Evolutionary conservation across 768 basidiomycete genomes (phyloP).

Genomic region (Paxillus ammoniavirescens): DNA sequence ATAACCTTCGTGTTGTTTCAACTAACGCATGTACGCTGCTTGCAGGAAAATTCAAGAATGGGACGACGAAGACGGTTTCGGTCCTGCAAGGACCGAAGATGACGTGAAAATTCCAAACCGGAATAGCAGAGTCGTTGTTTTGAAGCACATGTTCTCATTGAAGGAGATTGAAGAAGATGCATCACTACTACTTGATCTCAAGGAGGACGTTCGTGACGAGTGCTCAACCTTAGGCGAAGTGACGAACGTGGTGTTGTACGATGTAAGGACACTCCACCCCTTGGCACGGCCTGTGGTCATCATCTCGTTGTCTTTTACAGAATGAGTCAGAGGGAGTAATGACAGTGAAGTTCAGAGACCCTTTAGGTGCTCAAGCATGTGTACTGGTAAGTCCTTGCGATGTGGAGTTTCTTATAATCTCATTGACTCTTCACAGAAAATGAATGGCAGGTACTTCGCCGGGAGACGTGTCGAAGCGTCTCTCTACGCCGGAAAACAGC

Average conservation of each 20-base stretch:
- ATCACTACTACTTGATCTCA: constrained; percentile 83
- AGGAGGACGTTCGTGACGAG: constrained; percentile 95
- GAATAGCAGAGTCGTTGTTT: constrained; percentile 79
- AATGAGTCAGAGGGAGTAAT: constrained; percentile 92
- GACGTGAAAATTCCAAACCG: constrained; percentile 43
- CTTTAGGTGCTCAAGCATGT: constrained; percentile 91
- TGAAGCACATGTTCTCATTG: constrained; percentile 94
- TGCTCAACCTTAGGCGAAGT: constrained; percentile 89
- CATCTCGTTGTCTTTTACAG: constrained; percentile 39
- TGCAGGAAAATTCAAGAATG: constrained; percentile 87
- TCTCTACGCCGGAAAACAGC: constrained; percentile 77
- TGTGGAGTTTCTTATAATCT: not conserved
- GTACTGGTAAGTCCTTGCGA: constrained; percentile 56
- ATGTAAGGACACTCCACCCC: constrained; percentile 54
- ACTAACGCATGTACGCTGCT: not conserved
- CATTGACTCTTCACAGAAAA: constrained; percentile 57
- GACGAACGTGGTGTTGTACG: constrained; percentile 92
- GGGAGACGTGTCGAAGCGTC: constrained; percentile 81
- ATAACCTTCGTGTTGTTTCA: not conserved
- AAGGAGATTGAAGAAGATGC: constrained; percentile 84
- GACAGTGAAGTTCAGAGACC: constrained; percentile 94
- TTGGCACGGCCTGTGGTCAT: constrained; percentile 2
- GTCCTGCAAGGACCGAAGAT: constrained; percentile 63
- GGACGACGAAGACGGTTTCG: constrained; percentile 93
- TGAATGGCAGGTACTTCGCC: constrained; percentile 91